Base-by-base conservation (phyloP, 1,284 basidiomycete species). In the Trichosporon sp. region DNA sequence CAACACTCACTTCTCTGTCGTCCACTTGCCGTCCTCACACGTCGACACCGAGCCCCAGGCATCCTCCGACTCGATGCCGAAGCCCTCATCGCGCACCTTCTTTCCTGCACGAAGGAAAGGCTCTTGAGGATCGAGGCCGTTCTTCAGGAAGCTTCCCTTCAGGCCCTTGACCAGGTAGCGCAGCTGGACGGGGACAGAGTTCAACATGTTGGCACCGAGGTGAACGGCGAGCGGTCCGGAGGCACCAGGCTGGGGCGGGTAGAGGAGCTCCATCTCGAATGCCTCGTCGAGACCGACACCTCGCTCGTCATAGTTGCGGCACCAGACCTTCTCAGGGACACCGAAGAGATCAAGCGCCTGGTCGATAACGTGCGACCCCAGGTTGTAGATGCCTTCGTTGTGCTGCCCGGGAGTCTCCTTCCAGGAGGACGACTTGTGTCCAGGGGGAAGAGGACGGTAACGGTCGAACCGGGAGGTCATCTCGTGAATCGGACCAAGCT, bases 341-440 rank as follows among this genome's bases (percentile, higher is more conserved):
- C 91, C 92, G 73, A 93, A 93, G 54, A 94, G 83, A 11, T 83
- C 81, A 29, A 93, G 81, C 6, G 86, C 83, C 78, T 93, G 91
- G 80, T 94, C 91, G 71, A 93, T 86, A 63, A 84, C 68, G 66
- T 84, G 83, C 36, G 78, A 78, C 10, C 83, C 83, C 13, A 84
- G 75, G 72, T 83, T 82, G 68, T 79, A 82, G 34, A 81, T 73
- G 11, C 77, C 76, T 33, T 81, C 81, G 62, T 79, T 79, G 58
- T 78, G 75, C 62, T 76, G 67, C 9, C 78, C 79, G 1, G 78
- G 72, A 4, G 71, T 68, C 67, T 83, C 82, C 68, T 83, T 83
- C 82, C 82, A 84, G n/a, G 74, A 71, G 13, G 70, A 70, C 78
- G 86, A 85, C 70, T 87, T 88, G 59, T 68, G 69, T 33, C 60